Evolutionary conservation across 2,329 filamentous ascomycete species (phyloP).

Genomic region (Thermothelomyces thermophilus): DNA sequence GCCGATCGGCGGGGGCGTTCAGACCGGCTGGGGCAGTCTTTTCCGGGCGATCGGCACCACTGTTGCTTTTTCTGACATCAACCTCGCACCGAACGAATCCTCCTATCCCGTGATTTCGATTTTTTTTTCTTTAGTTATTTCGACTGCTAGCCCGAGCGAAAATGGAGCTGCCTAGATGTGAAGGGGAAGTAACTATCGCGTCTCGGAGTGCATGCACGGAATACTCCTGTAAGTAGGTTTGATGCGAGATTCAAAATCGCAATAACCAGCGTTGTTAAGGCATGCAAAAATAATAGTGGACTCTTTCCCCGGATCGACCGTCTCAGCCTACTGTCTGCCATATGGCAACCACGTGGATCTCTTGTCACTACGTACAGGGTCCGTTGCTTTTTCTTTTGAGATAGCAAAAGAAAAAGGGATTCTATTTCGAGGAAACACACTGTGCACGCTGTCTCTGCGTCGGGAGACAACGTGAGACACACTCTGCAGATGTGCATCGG

Average conservation of each 20-base stretch:
- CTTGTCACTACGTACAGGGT: too few species aligned
- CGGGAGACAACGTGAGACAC: not conserved
- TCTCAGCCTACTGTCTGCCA: not conserved
- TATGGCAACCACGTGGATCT: slow-evolving; percentile 9
- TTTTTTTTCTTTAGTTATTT: too few species aligned
- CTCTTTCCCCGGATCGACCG: not conserved
- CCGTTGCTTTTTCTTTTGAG: too few species aligned
- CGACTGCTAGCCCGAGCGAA: not conserved
- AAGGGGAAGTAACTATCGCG: not conserved
- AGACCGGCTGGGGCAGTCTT: slow-evolving; percentile 2
- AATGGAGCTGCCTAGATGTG: not conserved
- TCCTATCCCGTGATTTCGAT: too few species aligned
- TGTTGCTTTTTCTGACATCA: not conserved
- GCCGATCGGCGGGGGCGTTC: not conserved
- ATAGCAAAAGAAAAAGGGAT: too few species aligned
- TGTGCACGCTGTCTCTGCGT: not conserved
- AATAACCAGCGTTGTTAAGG: not conserved
- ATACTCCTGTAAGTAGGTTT: too few species aligned
- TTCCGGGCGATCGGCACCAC: slow-evolving; percentile 4
- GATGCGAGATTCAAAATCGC: not conserved
- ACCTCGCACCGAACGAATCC: too few species aligned
- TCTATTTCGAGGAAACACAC: not conserved
- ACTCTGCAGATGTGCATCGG: not conserved
- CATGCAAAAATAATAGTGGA: too few species aligned
- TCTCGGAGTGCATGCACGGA: too few species aligned